phyloP scores from a whole-genome alignment of 1,284 basidiomycete genomes.

The Takashimella koratensis region DNA sequence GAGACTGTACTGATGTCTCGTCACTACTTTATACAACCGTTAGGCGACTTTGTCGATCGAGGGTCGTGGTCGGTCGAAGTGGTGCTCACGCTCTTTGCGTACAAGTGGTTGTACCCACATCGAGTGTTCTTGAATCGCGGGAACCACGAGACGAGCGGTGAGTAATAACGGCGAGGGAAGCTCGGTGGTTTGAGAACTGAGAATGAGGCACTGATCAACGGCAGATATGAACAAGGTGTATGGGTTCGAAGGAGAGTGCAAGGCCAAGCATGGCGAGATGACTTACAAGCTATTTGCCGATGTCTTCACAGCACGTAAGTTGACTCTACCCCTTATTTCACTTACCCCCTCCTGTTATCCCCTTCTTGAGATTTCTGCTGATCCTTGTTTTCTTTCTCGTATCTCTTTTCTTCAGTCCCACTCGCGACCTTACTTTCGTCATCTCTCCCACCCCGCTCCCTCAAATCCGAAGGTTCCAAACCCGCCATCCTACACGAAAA shows the following conservation, averaged over 20 bases:
- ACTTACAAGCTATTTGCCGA: slow-evolving; percentile 86
- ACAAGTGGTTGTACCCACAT: slow-evolving; percentile 92
- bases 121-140: slow-evolving; percentile 88
- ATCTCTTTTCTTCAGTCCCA: slow-evolving; percentile 60
- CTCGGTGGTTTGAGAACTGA: too few relatives aligned
- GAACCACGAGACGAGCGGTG: slow-evolving; percentile 82
- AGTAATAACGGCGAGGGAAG: too few relatives aligned
- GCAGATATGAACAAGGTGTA: slow-evolving; percentile 76
- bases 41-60: slow-evolving; percentile 87
- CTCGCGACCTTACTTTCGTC: slow-evolving; percentile 80
- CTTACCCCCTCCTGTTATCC: not conserved
- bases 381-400: not conserved
- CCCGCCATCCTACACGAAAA: slow-evolving; percentile 75
- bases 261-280: slow-evolving; percentile 89
- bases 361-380: not conserved
- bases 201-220: not conserved
- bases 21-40: not conserved
- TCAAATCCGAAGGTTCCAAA: slow-evolving; percentile 46
- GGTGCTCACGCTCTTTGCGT: slow-evolving; percentile 87
- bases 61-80: slow-evolving; percentile 97
- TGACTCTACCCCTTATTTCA: not conserved
- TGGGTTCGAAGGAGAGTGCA: slow-evolving; percentile 95
- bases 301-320: slow-evolving; percentile 80
- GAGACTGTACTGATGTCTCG: too few relatives aligned
- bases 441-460: slow-evolving; percentile 58